Conservation (phyloP, 83 land plant species). For the Diphasiastrum complanatum region DNA sequence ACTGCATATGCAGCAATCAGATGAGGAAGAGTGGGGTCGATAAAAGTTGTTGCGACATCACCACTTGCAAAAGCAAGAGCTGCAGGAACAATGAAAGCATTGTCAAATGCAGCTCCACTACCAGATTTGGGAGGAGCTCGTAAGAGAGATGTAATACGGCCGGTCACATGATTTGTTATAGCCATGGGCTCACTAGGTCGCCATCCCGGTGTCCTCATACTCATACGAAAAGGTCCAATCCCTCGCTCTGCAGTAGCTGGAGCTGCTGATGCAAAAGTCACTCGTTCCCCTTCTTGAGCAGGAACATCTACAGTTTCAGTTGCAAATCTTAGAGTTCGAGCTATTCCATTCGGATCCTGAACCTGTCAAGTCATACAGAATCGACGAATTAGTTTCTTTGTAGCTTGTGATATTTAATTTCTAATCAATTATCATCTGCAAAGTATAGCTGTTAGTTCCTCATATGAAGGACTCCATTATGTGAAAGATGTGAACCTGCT, state of each 20-base stretch:
- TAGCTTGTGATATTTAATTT: not conserved
- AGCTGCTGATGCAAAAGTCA: slow-evolving; percentile 71
- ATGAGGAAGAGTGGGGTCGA: slow-evolving; percentile 77
- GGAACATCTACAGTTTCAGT: slow-evolving; percentile 83
- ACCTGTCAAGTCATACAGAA: slow-evolving; percentile 35
- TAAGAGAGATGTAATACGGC: slow-evolving; percentile 45
- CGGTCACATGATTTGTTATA: slow-evolving; percentile 70
- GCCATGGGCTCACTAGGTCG: slow-evolving; percentile 82
- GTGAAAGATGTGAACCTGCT: no score
- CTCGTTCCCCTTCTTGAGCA: slow-evolving; percentile 91
- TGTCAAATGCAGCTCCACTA: slow-evolving; percentile 46
- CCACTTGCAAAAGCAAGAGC: slow-evolving; percentile 65
- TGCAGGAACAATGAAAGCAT: slow-evolving; percentile 51
- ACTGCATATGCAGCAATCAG: slow-evolving; percentile 48
- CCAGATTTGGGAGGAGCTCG: slow-evolving; percentile 65
- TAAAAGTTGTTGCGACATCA: slow-evolving; percentile 74
- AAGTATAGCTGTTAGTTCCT: no score
- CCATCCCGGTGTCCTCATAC: slow-evolving; percentile 58
- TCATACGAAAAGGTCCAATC: slow-evolving; percentile 65
- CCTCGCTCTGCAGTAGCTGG: slow-evolving; percentile 58
- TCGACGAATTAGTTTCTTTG: not conserved
- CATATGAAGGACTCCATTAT: no score
- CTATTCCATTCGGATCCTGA: slow-evolving; percentile 69
- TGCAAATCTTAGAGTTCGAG: slow-evolving; percentile 84
- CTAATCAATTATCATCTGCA: not conserved